These are phyloP conservation scores for Globisporangium canariense DNA, from an alignment of 352 stramenopile genomes.

Conservation along the genomic window DNA sequence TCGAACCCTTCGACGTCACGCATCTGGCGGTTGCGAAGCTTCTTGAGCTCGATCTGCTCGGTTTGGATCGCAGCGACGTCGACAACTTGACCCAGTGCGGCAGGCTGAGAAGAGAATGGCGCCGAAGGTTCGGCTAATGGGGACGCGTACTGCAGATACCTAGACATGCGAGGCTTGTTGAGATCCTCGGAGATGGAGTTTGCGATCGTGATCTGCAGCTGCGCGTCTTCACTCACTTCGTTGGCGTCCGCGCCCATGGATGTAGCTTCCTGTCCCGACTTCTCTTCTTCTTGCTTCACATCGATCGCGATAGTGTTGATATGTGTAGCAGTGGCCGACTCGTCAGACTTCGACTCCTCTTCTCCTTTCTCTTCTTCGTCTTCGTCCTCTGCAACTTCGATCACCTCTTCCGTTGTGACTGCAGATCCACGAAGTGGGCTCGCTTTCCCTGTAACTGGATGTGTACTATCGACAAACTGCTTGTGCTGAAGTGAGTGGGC, in stretches of 20 bases:
- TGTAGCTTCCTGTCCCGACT: neutral
- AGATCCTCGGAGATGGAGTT: conserved; percentile 33
- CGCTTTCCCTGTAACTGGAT: conserved; percentile 3
- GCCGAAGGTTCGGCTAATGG: conserved; percentile 13
- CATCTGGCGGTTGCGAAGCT: conserved; percentile 69
- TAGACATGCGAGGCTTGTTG: conserved; percentile 18
- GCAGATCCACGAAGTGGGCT: neutral
- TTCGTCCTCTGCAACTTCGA: conserved; percentile 21
- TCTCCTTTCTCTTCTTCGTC: conserved; percentile 19
- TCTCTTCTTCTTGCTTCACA: conserved; percentile 1
- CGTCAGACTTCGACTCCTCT: neutral
- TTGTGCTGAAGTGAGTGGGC: conserved; percentile 55
- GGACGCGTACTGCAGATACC: conserved; percentile 49
- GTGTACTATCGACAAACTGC: conserved; percentile 14
- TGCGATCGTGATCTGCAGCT: conserved; percentile 29
- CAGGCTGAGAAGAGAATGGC: neutral
- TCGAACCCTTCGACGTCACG: conserved; percentile 93
- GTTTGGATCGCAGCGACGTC: conserved; percentile 41
- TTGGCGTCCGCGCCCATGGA: neutral
- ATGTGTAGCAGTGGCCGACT: neutral
- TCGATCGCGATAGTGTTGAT: neutral
- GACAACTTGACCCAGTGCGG: conserved; percentile 14
- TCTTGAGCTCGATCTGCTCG: conserved; percentile 74
- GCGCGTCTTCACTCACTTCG: conserved; percentile 21
- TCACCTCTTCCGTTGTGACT: neutral